Evolutionary conservation across 2,329 filamentous ascomycete genomes (phyloP), one percentile per base, ranked within the genome.

Genomic region (Alternaria postmessia): DNA sequence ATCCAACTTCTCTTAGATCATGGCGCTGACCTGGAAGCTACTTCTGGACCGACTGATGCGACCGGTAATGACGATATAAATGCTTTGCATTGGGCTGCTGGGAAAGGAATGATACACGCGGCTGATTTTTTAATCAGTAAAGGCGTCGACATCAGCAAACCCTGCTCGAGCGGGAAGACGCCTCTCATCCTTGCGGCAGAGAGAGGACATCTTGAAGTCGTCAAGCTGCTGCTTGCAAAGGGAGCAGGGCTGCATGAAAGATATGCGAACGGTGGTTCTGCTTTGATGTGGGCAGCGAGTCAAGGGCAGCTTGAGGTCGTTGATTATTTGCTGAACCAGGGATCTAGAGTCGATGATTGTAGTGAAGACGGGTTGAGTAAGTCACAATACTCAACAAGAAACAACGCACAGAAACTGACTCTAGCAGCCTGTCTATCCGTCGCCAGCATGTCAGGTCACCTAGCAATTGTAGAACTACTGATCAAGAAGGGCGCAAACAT

Each of bases 111-210:
- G 46, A 41, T 57, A 1, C 52, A 69, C n/a, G 60, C 65, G 16
- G 60, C 67, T 11, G 62, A 69, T 14, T 68, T 63, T 20, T 60
- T 74, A 0, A 26, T 69, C 24, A 44, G 47, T 1, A 62, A 60
- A 22, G 65, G 62, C 8, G 56, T 70, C 42, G 61, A 72, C 32
- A 51, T 69, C 3, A 65, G 70, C 16, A 56, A 24, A 9, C 58
- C 53, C 26, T 70, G 66, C 26, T 38, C 42, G 12, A 54, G 41
- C 32, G 64, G 57, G 16, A 63, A 64, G 20, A 74, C 67, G n/a
- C 61, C 72, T 49, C 26, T 73, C 1, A 52, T 67, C 24, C 54
- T 69, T 8, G 69, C 72, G 4, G 69, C 69, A 18, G 61, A 65
- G 11, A 46, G 47, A 16, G 72, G 72, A 12, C 46, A 68, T 14